These are phyloP conservation scores for Colletotrichum plurivorum DNA, from an alignment of 2,329 filamentous ascomycete species.

Conservation along the genomic window DNA sequence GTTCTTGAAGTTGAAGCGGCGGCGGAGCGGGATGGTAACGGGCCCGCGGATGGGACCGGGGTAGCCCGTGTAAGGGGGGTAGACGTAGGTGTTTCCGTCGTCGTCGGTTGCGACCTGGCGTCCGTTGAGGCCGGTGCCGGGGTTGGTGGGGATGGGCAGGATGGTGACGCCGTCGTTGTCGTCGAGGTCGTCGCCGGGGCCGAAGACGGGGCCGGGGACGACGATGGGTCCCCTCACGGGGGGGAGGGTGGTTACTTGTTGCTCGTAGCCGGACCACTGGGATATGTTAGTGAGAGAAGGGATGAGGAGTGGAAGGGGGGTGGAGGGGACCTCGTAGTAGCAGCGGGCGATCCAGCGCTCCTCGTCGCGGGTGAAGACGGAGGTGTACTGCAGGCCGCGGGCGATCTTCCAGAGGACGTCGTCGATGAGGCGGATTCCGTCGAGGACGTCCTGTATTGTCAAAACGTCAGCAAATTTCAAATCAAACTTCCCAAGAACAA, in stretches of 20 bases:
- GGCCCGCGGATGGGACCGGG: background rate
- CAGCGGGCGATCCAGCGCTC: slow-evolving; percentile 27
- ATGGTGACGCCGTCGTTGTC: background rate
- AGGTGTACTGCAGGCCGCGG: slow-evolving; percentile 10
- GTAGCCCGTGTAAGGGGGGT: background rate
- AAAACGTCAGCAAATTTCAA: too few species aligned
- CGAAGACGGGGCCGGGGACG: background rate
- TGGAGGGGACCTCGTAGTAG: slow-evolving; percentile 15
- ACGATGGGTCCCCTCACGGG: background rate
- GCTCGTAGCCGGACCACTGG: slow-evolving; percentile 25
- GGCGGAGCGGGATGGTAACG: background rate
- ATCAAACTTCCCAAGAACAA: too few species aligned
- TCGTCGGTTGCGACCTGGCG: background rate
- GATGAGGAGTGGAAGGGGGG: background rate
- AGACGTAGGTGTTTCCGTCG: background rate
- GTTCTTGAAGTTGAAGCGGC: slow-evolving; percentile 23
- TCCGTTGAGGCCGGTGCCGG: background rate
- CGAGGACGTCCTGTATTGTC: slow-evolving; percentile 27
- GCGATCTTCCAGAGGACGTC: slow-evolving; percentile 18
- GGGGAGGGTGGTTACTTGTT: slow-evolving; percentile 13
- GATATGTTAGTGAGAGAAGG: background rate
- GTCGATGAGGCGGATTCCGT: slow-evolving; percentile 37
- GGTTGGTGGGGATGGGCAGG: background rate
- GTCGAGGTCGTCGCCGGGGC: background rate
- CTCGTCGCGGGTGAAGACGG: slow-evolving; percentile 26